Evolutionary conservation across 768 basidiomycete genomes (phyloP), one percentile per base, ranked within the genome.

Genomic region (Tremella yokohamensis): DNA sequence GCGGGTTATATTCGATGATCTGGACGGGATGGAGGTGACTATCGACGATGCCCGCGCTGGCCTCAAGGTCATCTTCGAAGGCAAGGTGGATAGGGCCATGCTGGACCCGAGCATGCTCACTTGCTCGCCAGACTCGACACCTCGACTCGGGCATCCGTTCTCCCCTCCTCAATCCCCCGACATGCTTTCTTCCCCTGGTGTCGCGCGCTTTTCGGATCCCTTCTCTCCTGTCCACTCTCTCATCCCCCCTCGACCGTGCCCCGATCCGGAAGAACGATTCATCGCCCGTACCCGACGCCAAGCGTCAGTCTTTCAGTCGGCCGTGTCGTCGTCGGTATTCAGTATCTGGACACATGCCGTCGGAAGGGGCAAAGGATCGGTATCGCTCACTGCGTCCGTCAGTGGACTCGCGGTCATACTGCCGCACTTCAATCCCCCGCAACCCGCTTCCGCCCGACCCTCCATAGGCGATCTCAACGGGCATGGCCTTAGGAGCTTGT

Each of bases 321-420:
- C 58, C 7, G 58, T 69, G 42, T 59, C 62, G 2, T 56, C 49
- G 11, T 60, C 65, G 8, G 65, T 66, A 9, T 48, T 44, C n/a
- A 53, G 63, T 44, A 52, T 66, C 0, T 70, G 65, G 68, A 40
- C 56, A 8, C 47, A 68, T 25, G 68, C 62, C 3, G 64, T 67
- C 13, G 70, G 63, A 12, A 44, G 65, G 38, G 56, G 63, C 19
- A 64, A 65, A n/a, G 71, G 71, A 1, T 64, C 64, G 9, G 54
- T 70, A 26, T 38, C 53, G 9, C 26, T 65, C 51, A 60, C 45
- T 29, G 54, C 60, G 1, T 52, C 53, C 7, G 16, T 68, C n/a
- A 24, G 49, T 7, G 54, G 52, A 11, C 25, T 50, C 2, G 61
- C 11, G 37, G 52, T 66, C 16, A 63, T 66, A 12, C 62, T 60